Percentiles rank a stretch among this genome's conserved stretches.
Evolutionary conservation across 768 basidiomycete species (phyloP).

Genomic region (Ramaria sp.): DNA sequence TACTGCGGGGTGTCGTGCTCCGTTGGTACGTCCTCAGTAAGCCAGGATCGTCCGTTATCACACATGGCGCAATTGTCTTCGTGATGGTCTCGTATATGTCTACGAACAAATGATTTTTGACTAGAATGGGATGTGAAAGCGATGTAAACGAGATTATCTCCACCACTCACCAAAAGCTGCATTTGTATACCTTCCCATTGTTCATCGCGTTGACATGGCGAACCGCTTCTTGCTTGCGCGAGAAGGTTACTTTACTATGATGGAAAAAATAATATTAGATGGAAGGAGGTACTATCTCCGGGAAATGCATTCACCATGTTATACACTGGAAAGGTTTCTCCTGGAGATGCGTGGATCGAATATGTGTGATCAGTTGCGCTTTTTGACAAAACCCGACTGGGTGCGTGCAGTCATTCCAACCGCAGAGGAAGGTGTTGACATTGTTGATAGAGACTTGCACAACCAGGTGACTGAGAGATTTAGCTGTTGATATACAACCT

Average conservation of each 20-base stretch:
- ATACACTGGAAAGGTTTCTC: slow-evolving; percentile 7
- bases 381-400: slow-evolving; percentile 1
- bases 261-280: neutral
- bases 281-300: neutral
- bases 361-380: slow-evolving; percentile 6
- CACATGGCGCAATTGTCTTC: neutral
- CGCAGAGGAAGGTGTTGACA: slow-evolving; percentile 1
- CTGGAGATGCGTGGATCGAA: slow-evolving; percentile 4
- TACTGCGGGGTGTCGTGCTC: too few species aligned
- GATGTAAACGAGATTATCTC: neutral
- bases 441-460: neutral
- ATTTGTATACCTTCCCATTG: neutral
- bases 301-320: neutral
- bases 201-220: neutral
- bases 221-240: neutral
- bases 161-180: neutral
- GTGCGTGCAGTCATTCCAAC: neutral
- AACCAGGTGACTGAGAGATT: neutral
- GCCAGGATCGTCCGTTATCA: neutral
- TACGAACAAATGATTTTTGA: neutral
- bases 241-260: neutral
- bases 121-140: neutral
- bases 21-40: too few species aligned
- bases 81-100: slow-evolving; percentile 1
- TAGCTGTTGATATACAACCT: neutral